These are phyloP conservation scores for Actinomucor elegans DNA, from an alignment of 371 early-diverging fungal genomes.

Conservation along the genomic window DNA sequence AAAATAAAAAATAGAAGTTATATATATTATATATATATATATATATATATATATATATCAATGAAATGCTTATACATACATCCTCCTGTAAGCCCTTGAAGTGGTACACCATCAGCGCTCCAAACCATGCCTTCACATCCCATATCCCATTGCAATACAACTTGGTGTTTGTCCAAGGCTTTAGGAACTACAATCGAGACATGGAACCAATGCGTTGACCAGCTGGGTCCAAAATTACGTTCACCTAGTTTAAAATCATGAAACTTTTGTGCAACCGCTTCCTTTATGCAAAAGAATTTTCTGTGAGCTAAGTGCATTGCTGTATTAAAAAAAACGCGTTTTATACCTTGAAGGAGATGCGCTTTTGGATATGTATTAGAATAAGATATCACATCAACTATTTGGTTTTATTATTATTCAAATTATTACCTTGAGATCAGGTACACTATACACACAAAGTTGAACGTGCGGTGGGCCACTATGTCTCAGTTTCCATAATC, in stretches of 20 bases:
- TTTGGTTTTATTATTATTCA: no score
- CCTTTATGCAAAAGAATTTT: slow-evolving; percentile 22
- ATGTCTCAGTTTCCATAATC: slow-evolving; percentile 32
- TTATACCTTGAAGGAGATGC: slow-evolving; percentile 42
- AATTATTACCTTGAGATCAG: slow-evolving; percentile 58
- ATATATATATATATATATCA: background rate
- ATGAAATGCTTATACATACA: slow-evolving; percentile 8
- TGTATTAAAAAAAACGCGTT: no score
- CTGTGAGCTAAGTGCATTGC: no score
- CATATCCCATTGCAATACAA: slow-evolving; percentile 83
- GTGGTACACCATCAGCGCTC: slow-evolving; percentile 76
- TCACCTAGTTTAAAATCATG: slow-evolving; percentile 25
- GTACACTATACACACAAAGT: slow-evolving; percentile 72
- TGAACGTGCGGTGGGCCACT: slow-evolving; percentile 35
- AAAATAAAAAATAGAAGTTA: background rate
- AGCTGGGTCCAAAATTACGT: slow-evolving; percentile 47
- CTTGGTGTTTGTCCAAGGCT: slow-evolving; percentile 62
- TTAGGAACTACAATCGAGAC: slow-evolving; percentile 66
- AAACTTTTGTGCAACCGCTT: slow-evolving; percentile 42
- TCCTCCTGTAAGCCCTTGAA: slow-evolving; percentile 91
- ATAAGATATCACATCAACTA: no score
- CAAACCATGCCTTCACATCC: slow-evolving; percentile 89
- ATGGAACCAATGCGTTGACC: slow-evolving; percentile 92
- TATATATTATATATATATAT: background rate
- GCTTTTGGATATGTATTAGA: no score